A percentile compares a stretch with the other conserved stretches of the same genome.
Evolutionary conservation across 352 stramenopile species (phyloP).

Genomic region (Pythium grandisporangium): DNA sequence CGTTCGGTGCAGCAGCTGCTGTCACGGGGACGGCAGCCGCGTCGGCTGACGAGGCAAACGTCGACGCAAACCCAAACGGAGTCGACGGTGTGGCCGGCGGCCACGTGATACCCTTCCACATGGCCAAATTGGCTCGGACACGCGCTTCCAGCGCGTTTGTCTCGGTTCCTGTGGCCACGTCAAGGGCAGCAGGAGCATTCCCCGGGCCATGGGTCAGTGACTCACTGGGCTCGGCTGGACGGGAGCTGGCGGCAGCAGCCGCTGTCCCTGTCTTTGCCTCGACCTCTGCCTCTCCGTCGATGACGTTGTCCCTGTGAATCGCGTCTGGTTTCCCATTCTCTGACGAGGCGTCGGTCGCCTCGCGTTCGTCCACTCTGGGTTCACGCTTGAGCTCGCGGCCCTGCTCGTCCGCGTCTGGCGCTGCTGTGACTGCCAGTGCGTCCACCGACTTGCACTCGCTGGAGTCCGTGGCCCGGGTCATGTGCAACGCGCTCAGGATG

Average conservation of each 20-base stretch:
- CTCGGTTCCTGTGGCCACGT: not conserved
- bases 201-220: not conserved
- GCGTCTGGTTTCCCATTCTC: no score
- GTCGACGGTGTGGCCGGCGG: slow-evolving; percentile 29
- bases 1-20: not conserved
- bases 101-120: slow-evolving; percentile 67
- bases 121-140: slow-evolving; percentile 5
- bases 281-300: not conserved
- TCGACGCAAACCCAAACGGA: slow-evolving; percentile 6
- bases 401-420: not conserved
- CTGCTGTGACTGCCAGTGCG: not conserved
- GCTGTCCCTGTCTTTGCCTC: not conserved
- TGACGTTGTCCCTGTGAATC: no score
- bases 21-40: not conserved
- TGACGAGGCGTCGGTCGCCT: not conserved
- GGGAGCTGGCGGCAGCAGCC: not conserved
- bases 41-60: slow-evolving; percentile 6
- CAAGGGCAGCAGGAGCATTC: not conserved
- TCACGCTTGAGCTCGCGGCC: not conserved
- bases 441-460: not conserved
- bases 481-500: slow-evolving; percentile 49
- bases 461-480: not conserved
- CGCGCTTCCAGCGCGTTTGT: not conserved
- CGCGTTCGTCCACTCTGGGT: not conserved
- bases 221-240: not conserved